phyloP scores from a whole-genome alignment of 2,329 filamentous ascomycete genomes.

The Aureobasidium sp. region DNA sequence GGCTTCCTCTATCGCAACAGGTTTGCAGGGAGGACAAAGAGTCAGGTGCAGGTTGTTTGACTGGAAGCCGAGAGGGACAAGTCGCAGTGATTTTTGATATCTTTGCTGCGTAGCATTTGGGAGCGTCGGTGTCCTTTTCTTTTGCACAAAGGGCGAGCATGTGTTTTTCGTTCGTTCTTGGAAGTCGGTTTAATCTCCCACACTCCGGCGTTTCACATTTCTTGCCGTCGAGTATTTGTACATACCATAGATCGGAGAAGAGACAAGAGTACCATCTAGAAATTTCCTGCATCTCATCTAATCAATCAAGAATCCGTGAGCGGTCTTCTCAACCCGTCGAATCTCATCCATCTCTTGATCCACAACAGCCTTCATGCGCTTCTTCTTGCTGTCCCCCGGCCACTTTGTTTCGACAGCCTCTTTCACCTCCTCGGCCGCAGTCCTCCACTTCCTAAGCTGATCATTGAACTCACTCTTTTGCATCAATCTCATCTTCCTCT shows the following conservation, averaged over 20 bases:
- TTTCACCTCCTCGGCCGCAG: neutral
- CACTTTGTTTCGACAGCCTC: neutral
- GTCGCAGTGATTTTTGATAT: neutral
- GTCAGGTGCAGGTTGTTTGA: slow-evolving; percentile 7
- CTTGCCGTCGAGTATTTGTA: too few relatives aligned
- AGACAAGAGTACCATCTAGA: too few relatives aligned
- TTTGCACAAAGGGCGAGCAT: too few relatives aligned
- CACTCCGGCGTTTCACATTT: too few relatives aligned
- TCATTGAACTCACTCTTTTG: neutral
- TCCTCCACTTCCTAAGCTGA: neutral
- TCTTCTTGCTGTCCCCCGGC: neutral
- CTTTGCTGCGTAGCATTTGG: neutral
- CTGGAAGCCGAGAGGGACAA: neutral
- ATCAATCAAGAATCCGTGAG: too few relatives aligned
- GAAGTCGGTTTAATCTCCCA: too few relatives aligned
- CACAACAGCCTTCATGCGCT: neutral
- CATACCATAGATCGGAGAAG: too few relatives aligned
- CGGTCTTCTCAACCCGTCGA: neutral
- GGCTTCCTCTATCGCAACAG: slow-evolving; percentile 12
- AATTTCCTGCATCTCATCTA: too few relatives aligned
- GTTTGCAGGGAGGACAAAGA: slow-evolving; percentile 8
- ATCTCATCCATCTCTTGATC: neutral
- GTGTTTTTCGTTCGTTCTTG: too few relatives aligned
- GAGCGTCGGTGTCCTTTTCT: too few relatives aligned
- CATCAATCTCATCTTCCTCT: neutral